A percentile compares a stretch with the other conserved stretches of the same genome.
phyloP scores from a whole-genome alignment of 106 monocot genomes.

The Gastrodia elata region DNA sequence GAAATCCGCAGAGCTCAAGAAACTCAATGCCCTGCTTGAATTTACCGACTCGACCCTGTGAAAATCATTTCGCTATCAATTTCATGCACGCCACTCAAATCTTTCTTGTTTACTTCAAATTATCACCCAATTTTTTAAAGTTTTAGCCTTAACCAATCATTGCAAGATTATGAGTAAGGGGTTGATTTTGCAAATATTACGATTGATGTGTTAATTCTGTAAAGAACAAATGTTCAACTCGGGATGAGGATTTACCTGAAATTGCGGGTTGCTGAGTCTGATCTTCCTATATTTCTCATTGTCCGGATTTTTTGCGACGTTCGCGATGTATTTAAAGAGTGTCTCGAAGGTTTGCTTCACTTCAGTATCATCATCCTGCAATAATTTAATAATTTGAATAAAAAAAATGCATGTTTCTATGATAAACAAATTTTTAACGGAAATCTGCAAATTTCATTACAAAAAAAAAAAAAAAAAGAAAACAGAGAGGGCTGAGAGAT shows the following conservation, averaged over 20 bases:
- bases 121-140: too few species aligned
- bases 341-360: conserved; percentile 97
- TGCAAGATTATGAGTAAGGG: too few species aligned
- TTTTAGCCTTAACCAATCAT: too few species aligned
- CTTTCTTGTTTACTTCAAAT: too few species aligned
- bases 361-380: conserved; percentile 86
- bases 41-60: conserved; percentile 80
- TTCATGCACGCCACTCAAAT: too few species aligned
- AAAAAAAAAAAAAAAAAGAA: too few species aligned
- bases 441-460: too few species aligned
- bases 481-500: too few species aligned
- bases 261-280: conserved; percentile 55
- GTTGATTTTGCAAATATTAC: too few species aligned
- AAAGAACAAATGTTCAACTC: neutral
- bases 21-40: conserved; percentile 71
- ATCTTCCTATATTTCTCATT: conserved; percentile 95
- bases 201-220: too few species aligned
- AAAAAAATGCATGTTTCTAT: neutral
- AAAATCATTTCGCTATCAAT: neutral
- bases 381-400: neutral
- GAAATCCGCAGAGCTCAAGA: conserved; percentile 80
- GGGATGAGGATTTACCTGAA: conserved; percentile 40
- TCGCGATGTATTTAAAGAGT: conserved; percentile 76
- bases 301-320: conserved; percentile 73
- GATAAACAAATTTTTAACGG: too few species aligned